A percentile compares a stretch with the other conserved stretches of the same genome.
Evolutionary conservation across 306 rosid species (phyloP).

Genomic region (Cucumis hystrix): DNA sequence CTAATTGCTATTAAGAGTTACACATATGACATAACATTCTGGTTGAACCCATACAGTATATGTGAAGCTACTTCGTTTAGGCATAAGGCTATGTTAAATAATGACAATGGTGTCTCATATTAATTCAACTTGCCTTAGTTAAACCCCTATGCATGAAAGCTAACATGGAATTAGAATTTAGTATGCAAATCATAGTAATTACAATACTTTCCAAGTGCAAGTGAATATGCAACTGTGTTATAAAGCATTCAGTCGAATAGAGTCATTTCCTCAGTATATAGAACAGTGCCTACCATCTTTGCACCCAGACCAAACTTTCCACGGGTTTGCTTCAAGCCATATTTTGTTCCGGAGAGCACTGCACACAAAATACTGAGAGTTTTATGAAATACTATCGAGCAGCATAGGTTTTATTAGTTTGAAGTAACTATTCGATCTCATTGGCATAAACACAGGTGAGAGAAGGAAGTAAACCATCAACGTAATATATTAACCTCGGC

Average conservation of each 20-base stretch:
- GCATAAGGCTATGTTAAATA: background rate
- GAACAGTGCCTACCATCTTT: constrained; percentile 57
- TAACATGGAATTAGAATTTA: background rate
- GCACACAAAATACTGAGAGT: constrained; percentile 18
- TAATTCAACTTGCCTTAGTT: background rate
- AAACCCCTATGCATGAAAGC: background rate
- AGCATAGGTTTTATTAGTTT: background rate
- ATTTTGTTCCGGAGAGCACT: constrained; percentile 96
- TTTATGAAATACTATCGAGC: background rate
- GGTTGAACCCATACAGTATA: background rate
- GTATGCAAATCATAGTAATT: background rate
- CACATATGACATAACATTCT: background rate
- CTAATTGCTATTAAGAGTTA: background rate
- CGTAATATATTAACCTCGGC: constrained; percentile 56
- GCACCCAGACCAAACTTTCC: constrained; percentile 99
- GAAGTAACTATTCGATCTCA: background rate
- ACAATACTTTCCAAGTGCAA: background rate
- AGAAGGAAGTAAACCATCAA: background rate
- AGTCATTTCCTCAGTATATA: background rate
- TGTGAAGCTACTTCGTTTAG: background rate
- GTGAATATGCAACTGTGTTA: background rate
- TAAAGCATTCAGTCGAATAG: background rate
- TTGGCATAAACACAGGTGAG: background rate
- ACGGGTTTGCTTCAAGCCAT: constrained; percentile 90
- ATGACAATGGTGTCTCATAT: background rate